A percentile compares a stretch with the other conserved stretches of the same genome.
phyloP scores from a whole-genome alignment of 768 basidiomycete species.

The Phanerochaete sordida region DNA sequence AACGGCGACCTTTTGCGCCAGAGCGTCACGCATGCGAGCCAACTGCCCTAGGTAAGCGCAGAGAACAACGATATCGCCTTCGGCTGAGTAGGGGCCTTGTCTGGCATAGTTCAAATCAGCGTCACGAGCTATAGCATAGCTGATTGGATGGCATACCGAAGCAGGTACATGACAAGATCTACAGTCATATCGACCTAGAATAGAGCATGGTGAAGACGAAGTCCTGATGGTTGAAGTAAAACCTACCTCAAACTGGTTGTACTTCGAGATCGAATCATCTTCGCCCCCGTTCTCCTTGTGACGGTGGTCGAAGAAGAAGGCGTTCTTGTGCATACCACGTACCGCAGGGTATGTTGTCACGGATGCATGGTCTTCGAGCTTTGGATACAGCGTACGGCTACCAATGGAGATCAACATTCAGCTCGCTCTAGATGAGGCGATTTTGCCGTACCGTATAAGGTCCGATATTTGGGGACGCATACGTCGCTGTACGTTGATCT shows the following conservation, averaged over 20 bases:
- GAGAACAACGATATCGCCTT: constrained; percentile 51
- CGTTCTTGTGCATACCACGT: constrained; percentile 56
- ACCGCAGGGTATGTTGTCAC: constrained; percentile 52
- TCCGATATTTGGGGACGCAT: constrained; percentile 72
- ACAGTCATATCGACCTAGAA: constrained; percentile 39
- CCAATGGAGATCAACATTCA: too few relatives aligned
- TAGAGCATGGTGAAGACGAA: background rate
- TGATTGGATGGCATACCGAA: constrained; percentile 20
- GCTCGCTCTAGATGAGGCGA: background rate
- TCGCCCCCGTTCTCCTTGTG: constrained; percentile 51
- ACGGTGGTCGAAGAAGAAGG: constrained; percentile 65
- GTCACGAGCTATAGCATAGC: constrained; percentile 25
- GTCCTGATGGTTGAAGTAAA: background rate
- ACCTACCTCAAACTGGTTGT: constrained; percentile 62
- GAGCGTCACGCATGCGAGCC: constrained; percentile 39
- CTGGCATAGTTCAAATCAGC: constrained; percentile 52
- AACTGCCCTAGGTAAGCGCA: constrained; percentile 53
- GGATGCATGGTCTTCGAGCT: constrained; percentile 51
- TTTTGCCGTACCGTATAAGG: constrained; percentile 45
- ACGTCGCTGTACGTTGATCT: constrained; percentile 66
- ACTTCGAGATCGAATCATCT: constrained; percentile 62
- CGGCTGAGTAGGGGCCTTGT: constrained; percentile 44
- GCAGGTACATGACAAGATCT: constrained; percentile 50
- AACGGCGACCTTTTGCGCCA: constrained; percentile 49
- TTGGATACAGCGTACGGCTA: constrained; percentile 61